These are phyloP conservation scores for Ceratobasidium theobromae DNA, from an alignment of 1,284 basidiomycete species.

Conservation along the genomic window DNA sequence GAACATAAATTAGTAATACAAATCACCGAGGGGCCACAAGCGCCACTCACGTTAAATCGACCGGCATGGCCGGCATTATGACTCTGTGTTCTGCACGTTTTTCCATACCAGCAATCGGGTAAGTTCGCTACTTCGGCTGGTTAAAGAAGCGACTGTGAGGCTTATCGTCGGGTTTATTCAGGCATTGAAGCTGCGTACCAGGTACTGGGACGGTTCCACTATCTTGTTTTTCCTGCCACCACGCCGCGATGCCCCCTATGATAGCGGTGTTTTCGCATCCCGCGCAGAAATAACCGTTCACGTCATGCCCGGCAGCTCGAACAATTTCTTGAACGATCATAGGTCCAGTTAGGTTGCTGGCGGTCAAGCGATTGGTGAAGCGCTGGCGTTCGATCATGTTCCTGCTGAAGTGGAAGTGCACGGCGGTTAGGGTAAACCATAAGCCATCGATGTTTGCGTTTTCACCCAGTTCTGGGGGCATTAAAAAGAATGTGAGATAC, in stretches of 20 bases:
- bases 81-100: slow-evolving; percentile 35
- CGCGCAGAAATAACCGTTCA: neutral
- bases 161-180: neutral
- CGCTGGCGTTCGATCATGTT: slow-evolving; percentile 3
- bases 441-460: neutral
- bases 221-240: slow-evolving; percentile 32
- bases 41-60: slow-evolving; percentile 35
- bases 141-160: neutral
- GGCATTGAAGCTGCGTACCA: neutral
- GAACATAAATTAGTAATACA: neutral
- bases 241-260: slow-evolving; percentile 6
- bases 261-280: slow-evolving; percentile 2
- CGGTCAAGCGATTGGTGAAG: neutral
- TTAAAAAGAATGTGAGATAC: neutral
- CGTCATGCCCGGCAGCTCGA: neutral
- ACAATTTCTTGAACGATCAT: neutral
- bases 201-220: slow-evolving; percentile 22
- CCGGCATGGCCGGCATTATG: slow-evolving; percentile 34
- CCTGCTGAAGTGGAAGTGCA: neutral
- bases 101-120: slow-evolving; percentile 36
- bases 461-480: neutral
- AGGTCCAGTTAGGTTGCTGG: neutral
- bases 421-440: neutral
- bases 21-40: neutral
- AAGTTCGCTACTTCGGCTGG: slow-evolving; percentile 3